Conservation (phyloP, 1,139 yeast genomes). For the Diutina mesorugosa region DNA sequence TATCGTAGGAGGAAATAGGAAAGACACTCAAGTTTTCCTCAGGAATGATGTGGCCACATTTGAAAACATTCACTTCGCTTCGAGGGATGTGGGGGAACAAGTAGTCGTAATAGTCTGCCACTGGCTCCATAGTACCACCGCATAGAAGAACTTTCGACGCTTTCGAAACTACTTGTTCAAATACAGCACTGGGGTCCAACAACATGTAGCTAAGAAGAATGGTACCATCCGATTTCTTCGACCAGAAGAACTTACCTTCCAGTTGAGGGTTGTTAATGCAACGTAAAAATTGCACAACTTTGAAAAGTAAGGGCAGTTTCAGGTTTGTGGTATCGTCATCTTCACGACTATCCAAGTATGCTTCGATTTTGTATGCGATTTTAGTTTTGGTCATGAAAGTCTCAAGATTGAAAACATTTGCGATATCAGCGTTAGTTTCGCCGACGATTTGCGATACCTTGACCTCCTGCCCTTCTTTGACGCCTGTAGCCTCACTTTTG, state of each 20-base stretch:
- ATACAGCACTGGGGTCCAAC: slow-evolving; percentile 67
- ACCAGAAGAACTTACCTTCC: slow-evolving; percentile 77
- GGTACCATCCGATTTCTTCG: slow-evolving; percentile 14
- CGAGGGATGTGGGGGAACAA: slow-evolving; percentile 46
- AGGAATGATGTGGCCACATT: slow-evolving; percentile 83
- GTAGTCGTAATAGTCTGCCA: slow-evolving; percentile 50
- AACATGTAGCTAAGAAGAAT: slow-evolving; percentile 52
- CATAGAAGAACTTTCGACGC: slow-evolving; percentile 68
- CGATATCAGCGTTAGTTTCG: slow-evolving; percentile 50
- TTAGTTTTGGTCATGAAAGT: slow-evolving; percentile 54
- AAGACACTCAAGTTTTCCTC: slow-evolving; percentile 50
- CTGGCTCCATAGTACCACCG: slow-evolving; percentile 97
- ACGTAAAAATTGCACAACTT: slow-evolving; percentile 50
- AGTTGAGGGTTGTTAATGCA: slow-evolving; percentile 61
- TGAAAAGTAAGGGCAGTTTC: slow-evolving; percentile 46
- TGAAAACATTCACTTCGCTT: slow-evolving; percentile 36
- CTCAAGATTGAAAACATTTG: slow-evolving; percentile 61
- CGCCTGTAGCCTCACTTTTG: background rate
- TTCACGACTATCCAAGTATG: slow-evolving; percentile 36
- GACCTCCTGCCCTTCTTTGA: slow-evolving; percentile 43
- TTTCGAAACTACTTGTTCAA: slow-evolving; percentile 51
- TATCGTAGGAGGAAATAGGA: slow-evolving; percentile 23
- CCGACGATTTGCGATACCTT: slow-evolving; percentile 37
- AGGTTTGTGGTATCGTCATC: background rate
- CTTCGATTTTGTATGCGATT: slow-evolving; percentile 75